These are phyloP conservation scores for Cordyceps cateniannulata DNA, from an alignment of 2,329 filamentous ascomycete species.

Conservation along the genomic window DNA sequence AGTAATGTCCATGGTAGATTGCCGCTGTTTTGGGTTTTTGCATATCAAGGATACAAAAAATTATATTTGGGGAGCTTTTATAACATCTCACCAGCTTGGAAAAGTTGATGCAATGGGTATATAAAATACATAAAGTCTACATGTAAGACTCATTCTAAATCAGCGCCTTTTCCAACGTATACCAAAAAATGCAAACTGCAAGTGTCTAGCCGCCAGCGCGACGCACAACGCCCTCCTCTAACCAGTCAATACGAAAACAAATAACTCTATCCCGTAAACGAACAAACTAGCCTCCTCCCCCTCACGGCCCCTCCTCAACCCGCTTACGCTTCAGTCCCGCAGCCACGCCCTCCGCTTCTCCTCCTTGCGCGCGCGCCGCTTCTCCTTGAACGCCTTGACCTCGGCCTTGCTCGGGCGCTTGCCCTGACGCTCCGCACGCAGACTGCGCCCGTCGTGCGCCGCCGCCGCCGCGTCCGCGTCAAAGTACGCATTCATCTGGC, in stretches of 20 bases:
- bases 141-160: neutral
- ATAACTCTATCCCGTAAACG: neutral
- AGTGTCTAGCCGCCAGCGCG: neutral
- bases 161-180: neutral
- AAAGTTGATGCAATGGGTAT: neutral
- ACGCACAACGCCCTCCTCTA: neutral
- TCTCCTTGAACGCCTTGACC: constrained; percentile 86
- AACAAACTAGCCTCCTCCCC: neutral
- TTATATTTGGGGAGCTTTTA: neutral
- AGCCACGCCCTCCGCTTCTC: constrained; percentile 92
- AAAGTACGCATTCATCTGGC: constrained; percentile 93
- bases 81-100: neutral
- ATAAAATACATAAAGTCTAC: neutral
- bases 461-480: constrained; percentile 94
- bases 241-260: neutral
- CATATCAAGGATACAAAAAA: constrained; percentile 8
- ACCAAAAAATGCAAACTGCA: neutral
- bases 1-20: neutral
- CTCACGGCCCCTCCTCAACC: neutral
- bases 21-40: neutral
- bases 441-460: constrained; percentile 77
- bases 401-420: constrained; percentile 82
- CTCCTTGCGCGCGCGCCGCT: constrained; percentile 82
- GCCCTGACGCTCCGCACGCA: constrained; percentile 82
- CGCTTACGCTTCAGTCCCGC: constrained; percentile 55